Conservation (phyloP, 1,139 yeast genomes). For the Magnusiomyces clavatus region DNA sequence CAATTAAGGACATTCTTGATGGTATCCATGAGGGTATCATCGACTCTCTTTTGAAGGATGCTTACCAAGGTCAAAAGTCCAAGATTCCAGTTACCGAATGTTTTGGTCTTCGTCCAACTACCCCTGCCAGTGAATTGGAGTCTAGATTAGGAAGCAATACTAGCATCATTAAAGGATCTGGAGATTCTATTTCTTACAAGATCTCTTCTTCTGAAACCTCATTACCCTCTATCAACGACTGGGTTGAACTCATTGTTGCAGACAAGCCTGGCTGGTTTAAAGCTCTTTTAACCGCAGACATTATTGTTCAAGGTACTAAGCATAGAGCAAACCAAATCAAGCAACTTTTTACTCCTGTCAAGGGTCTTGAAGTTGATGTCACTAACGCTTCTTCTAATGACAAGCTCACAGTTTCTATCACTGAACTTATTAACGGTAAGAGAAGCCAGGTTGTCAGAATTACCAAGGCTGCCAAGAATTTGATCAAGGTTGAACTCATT, state of each 20-base stretch:
- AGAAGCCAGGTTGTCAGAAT: slow-evolving; percentile 62
- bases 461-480: slow-evolving; percentile 38
- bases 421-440: slow-evolving; percentile 68
- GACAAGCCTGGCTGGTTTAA: slow-evolving; percentile 77
- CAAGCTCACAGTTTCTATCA: slow-evolving; percentile 55
- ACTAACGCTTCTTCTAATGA: slow-evolving; percentile 42
- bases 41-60: slow-evolving; percentile 55
- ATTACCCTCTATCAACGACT: slow-evolving; percentile 38
- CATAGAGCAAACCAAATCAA: slow-evolving; percentile 74
- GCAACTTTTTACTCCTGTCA: slow-evolving; percentile 69
- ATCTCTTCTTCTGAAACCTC: slow-evolving; percentile 33
- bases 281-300: slow-evolving; percentile 72
- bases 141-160: slow-evolving; percentile 28
- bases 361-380: slow-evolving; percentile 58
- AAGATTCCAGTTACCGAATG: slow-evolving; percentile 82
- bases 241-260: slow-evolving; percentile 85
- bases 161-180: slow-evolving; percentile 33
- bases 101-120: slow-evolving; percentile 57
- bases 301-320: slow-evolving; percentile 78
- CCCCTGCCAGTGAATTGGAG: slow-evolving; percentile 32
- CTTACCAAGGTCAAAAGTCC: slow-evolving; percentile 60
- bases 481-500: slow-evolving; percentile 65
- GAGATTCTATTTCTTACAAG: slow-evolving; percentile 40
- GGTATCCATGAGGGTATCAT: slow-evolving; percentile 87
- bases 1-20: slow-evolving; percentile 85